Base-by-base conservation (phyloP, 768 basidiomycete genomes). In the Mycena rosella region DNA sequence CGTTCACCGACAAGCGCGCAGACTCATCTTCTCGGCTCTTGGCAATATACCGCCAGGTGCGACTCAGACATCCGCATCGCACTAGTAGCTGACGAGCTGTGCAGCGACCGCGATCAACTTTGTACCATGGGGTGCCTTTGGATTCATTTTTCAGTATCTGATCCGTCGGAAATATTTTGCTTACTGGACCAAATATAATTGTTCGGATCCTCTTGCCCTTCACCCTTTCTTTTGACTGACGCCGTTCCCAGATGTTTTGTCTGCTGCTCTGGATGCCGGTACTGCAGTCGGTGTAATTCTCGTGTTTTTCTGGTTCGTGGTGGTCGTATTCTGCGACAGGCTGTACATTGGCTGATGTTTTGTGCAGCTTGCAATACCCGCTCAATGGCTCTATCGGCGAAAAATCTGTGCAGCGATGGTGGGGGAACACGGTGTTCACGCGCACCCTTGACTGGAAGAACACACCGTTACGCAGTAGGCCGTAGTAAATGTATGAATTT, bases 111-210 rank as follows among this genome's bases (percentile, higher is more conserved):
- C 94, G 4, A 84, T 95, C 72, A 96, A 97, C 77, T 96, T 91
- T 74, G 84, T 95, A 3, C 89, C 91, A 3, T 95, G 91, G 91
- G 87, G 90, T 75, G 80, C 89, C 57, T 82, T 90, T 30, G 89
- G 90, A 20, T 95, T 94, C 75, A 78, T 94, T 29, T 95, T 96
- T 80, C 94, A 93, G 71, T 91, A 84, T 73, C 72, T 89, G n/a
- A 83, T 91, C 40, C 84, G 92, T 68, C 80, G 89, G 77, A 85
- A 85, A 67, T 82, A 89, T 74, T 93, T 93, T 74, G 79, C 86
- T 8, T 92, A 88, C 80, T 92, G 91, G 91, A 86, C 90, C 22
- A 92, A 93, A 77, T 92, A 92, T 77, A 92, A 92, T 70, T 92
- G 91, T 91, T 67, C 70, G 82, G 74, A 5, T 11, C 7, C 6